Evolutionary conservation across 768 basidiomycete species (phyloP).

Genomic region (Xerocomellus intermedius): DNA sequence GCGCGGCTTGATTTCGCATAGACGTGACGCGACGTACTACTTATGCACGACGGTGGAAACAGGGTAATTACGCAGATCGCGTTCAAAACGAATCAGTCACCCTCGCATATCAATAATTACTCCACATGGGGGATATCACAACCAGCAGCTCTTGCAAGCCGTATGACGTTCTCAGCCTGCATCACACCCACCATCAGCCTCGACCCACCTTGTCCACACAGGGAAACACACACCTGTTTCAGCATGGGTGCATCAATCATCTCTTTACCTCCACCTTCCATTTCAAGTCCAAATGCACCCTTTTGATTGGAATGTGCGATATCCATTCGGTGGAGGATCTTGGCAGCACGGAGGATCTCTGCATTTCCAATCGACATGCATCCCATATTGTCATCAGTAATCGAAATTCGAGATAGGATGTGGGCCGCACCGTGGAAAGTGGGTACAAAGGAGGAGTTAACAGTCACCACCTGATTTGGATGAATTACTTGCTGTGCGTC

Average conservation of each 20-base stretch:
- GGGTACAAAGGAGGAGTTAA: conserved; percentile 80
- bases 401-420: neutral
- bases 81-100: neutral
- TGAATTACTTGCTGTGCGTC: conserved; percentile 86
- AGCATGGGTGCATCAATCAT: conserved; percentile 95
- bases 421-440: conserved; percentile 53
- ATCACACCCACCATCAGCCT: neutral
- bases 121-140: conserved; percentile 48
- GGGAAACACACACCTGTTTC: conserved; percentile 47
- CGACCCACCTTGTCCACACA: neutral
- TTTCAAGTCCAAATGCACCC: conserved; percentile 75
- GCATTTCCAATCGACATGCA: conserved; percentile 4
- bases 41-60: neutral
- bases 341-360: conserved; percentile 78
- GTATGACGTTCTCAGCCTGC: conserved; percentile 52
- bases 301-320: conserved; percentile 47
- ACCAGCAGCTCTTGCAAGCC: conserved; percentile 52
- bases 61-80: neutral
- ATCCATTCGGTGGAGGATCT: conserved; percentile 67
- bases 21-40: too few species aligned
- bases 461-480: conserved; percentile 74
- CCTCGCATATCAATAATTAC: conserved; percentile 7
- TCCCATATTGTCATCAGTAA: neutral
- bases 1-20: neutral
- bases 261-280: conserved; percentile 52